Evolutionary conservation across 257 asterid genomes (phyloP).

Genomic region (Petunia secreta): DNA sequence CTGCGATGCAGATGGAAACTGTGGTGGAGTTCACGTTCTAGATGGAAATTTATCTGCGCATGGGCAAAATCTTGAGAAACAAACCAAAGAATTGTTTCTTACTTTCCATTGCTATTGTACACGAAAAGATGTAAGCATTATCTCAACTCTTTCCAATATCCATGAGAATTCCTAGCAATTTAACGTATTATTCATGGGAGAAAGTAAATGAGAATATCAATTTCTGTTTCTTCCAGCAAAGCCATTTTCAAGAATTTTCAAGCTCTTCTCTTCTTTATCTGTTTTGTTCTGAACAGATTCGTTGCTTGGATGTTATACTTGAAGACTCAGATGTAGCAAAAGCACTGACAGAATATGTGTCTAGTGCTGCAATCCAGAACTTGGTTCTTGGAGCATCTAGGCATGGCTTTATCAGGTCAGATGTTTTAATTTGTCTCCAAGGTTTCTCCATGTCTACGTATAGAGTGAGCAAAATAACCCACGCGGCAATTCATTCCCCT

Average conservation of each 20-base stretch:
- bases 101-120: constrained; percentile 81
- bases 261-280: not conserved
- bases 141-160: not conserved
- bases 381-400: constrained; percentile 83
- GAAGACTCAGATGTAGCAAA: constrained; percentile 65
- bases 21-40: constrained; percentile 29
- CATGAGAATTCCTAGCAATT: not conserved
- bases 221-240: not conserved
- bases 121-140: constrained; percentile 73
- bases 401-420: constrained; percentile 76
- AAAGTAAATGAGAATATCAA: not conserved
- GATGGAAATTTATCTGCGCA: constrained; percentile 38
- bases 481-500: not conserved
- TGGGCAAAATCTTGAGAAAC: constrained; percentile 50
- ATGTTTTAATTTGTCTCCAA: not conserved
- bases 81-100: constrained; percentile 60
- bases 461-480: not conserved
- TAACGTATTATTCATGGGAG: not conserved
- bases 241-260: not conserved
- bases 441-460: not conserved
- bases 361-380: constrained; percentile 68
- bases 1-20: constrained; percentile 51
- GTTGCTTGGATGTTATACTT: constrained; percentile 66
- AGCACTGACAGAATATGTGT: constrained; percentile 69
- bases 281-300: constrained; percentile 44